Evolutionary conservation across 768 basidiomycete genomes (phyloP).

Genomic region (Cyclocybe aegerita): DNA sequence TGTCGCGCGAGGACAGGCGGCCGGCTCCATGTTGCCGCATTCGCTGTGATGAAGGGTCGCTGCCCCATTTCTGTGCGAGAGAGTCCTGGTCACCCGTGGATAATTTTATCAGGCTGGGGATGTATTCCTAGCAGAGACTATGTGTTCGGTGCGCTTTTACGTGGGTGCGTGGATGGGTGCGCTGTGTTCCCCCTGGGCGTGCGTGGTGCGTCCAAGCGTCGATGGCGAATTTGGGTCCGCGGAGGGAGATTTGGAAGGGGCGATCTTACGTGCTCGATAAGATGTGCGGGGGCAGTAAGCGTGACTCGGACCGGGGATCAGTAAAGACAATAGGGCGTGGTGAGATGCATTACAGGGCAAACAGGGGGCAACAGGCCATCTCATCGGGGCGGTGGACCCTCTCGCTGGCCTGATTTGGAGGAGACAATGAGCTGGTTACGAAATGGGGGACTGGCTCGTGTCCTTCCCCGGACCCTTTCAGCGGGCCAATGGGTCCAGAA

Average conservation of each 20-base stretch:
- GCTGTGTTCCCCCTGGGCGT: too few relatives aligned
- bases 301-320: conserved; percentile 32
- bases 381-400: conserved; percentile 39
- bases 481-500: conserved; percentile 23
- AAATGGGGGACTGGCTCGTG: conserved; percentile 33
- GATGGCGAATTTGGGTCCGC: conserved; percentile 14
- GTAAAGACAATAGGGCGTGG: conserved; percentile 45
- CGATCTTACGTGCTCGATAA: conserved; percentile 28
- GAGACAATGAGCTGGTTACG: conserved; percentile 36
- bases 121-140: too few relatives aligned
- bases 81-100: conserved; percentile 15
- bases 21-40: conserved; percentile 33
- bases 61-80: conserved; percentile 18
- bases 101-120: conserved; percentile 17
- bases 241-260: conserved; percentile 21
- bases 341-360: conserved; percentile 36
- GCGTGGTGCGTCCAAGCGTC: conserved; percentile 5
- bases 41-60: conserved; percentile 31
- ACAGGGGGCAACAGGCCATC: conserved; percentile 26
- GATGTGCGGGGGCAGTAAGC: conserved; percentile 28
- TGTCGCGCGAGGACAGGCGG: conserved; percentile 15
- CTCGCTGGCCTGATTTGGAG: conserved; percentile 27
- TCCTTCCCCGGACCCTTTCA: conserved; percentile 37
- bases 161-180: too few relatives aligned
- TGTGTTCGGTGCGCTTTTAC: too few relatives aligned